A percentile compares a stretch with the other conserved stretches of the same genome.
Evolutionary conservation across 2,329 filamentous ascomycete genomes (phyloP).

Genomic region (Aspergillus luchuensis): DNA sequence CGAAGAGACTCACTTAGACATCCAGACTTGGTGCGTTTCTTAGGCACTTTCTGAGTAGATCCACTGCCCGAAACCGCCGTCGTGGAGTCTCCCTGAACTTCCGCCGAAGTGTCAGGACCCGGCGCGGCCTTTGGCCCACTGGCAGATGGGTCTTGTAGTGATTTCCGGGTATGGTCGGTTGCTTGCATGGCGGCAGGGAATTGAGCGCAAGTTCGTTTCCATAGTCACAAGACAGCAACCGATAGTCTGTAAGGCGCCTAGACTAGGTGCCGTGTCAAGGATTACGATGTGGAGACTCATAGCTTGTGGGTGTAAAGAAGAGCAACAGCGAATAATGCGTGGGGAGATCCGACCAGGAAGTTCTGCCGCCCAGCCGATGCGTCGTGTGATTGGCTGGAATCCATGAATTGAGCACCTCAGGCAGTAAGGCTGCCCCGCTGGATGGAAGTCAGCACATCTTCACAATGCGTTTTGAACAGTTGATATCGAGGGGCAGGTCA

Average conservation of each 20-base stretch:
- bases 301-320: background rate
- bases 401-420: background rate
- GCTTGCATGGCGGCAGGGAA: conserved; percentile 17
- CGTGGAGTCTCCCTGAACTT: conserved; percentile 2
- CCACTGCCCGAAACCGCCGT: conserved; percentile 24
- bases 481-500: no score
- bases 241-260: background rate
- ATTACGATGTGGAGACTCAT: background rate
- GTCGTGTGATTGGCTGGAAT: background rate
- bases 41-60: conserved; percentile 38
- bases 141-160: conserved; percentile 3
- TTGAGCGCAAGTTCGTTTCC: conserved; percentile 11
- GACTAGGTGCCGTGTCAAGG: background rate
- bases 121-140: conserved; percentile 7
- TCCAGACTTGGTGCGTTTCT: conserved; percentile 85
- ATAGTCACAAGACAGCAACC: conserved; percentile 14
- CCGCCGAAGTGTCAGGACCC: conserved; percentile 7
- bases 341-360: background rate
- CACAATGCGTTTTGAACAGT: no score
- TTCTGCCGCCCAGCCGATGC: background rate
- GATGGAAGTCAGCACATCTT: background rate
- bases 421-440: background rate
- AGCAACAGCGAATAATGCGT: background rate
- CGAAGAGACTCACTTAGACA: conserved; percentile 69
- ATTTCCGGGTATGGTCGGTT: conserved; percentile 9